These are phyloP conservation scores for Penicillium simplicissimum DNA, from an alignment of 495 filamentous ascomycete species.

Conservation along the genomic window DNA sequence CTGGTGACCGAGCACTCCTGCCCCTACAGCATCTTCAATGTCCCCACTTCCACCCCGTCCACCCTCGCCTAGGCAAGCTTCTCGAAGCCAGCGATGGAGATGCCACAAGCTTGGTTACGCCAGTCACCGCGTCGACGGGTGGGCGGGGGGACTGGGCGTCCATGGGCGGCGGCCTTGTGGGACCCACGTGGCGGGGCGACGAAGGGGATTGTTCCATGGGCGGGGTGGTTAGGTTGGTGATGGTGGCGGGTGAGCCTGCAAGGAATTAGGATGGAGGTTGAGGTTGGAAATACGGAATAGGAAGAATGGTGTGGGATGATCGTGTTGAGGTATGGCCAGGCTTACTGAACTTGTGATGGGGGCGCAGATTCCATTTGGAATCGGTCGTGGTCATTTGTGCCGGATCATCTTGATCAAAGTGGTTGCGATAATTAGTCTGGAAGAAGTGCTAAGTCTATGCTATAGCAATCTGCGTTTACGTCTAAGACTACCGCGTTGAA, in stretches of 20 bases:
- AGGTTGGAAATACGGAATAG: not conserved
- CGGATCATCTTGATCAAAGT: too few species aligned
- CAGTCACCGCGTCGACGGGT: not conserved
- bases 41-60: not conserved
- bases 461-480: too few species aligned
- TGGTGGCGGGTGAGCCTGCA: not conserved
- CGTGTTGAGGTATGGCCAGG: too few species aligned
- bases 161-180: constrained; percentile 8
- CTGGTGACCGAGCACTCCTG: too few species aligned
- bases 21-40: too few species aligned
- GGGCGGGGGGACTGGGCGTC: not conserved
- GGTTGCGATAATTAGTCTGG: too few species aligned
- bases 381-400: too few species aligned
- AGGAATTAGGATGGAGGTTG: too few species aligned
- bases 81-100: not conserved
- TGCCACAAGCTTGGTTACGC: not conserved
- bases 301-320: not conserved
- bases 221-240: not conserved
- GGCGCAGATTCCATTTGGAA: too few species aligned
- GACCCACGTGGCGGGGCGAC: constrained; percentile 16
- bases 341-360: too few species aligned
- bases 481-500: not conserved
- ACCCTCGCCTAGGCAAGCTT: constrained; percentile 3
- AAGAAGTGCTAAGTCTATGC: too few species aligned
- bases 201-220: constrained; percentile 4